Conservation (phyloP, 345 rosid species). For the Ceriops decandra region DNA sequence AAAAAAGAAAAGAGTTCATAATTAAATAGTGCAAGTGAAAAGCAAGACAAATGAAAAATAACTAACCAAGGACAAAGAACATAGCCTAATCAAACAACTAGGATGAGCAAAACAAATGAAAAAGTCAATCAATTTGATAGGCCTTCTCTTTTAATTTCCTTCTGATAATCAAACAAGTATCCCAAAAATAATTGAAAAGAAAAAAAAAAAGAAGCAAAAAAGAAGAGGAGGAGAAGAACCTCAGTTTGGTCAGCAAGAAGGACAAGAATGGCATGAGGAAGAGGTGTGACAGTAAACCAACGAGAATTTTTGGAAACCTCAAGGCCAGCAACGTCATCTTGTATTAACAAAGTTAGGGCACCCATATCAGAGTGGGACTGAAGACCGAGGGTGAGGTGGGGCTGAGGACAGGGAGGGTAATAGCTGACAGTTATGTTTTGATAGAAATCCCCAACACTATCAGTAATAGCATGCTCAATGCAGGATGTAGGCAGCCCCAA, state of each 20-base stretch:
- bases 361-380: constrained; percentile 91
- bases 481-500: constrained; percentile 43
- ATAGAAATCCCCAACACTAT: constrained; percentile 56
- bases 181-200: background rate
- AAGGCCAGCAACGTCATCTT: constrained; percentile 81
- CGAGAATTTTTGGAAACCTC: constrained; percentile 60
- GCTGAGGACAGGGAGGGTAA: constrained; percentile 91
- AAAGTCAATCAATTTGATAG: too few species aligned
- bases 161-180: background rate
- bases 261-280: constrained; percentile 61
- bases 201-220: background rate
- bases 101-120: too few species aligned
- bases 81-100: too few species aligned
- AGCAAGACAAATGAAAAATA: too few species aligned
- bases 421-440: constrained; percentile 85
- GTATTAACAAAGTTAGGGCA: constrained; percentile 71
- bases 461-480: constrained; percentile 41
- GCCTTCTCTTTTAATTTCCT: too few species aligned
- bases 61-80: too few species aligned
- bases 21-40: too few species aligned
- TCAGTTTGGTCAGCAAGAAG: constrained; percentile 79
- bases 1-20: too few species aligned
- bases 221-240: constrained; percentile 33
- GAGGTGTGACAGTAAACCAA: constrained; percentile 65
- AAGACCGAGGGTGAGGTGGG: constrained; percentile 81